Conservation (phyloP, 2,329 filamentous ascomycete species). For the Chalaropsis thielavioides region DNA sequence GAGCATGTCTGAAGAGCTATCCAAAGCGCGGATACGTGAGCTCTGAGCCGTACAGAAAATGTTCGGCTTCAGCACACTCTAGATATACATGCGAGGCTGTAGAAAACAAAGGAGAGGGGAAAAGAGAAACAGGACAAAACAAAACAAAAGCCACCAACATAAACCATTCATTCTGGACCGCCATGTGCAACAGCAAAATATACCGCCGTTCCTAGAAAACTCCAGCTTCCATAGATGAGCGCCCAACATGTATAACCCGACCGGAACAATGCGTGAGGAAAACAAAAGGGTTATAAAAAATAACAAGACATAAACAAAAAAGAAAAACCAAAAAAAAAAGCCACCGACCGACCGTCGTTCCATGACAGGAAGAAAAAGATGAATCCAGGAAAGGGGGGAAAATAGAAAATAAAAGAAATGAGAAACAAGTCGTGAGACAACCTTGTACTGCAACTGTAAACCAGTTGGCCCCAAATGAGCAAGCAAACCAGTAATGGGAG, state of each 20-base stretch:
- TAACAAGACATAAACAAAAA: neutral
- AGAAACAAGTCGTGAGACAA: constrained; percentile 5
- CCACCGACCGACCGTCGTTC: neutral
- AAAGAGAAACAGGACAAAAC: neutral
- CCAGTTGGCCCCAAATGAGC: neutral
- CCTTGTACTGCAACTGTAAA: neutral
- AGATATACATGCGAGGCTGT: neutral
- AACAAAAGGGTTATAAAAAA: neutral
- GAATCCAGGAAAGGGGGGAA: neutral
- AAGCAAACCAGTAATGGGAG: constrained; percentile 5
- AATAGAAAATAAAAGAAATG: constrained; percentile 8
- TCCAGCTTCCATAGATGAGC: constrained; percentile 5
- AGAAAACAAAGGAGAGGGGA: neutral
- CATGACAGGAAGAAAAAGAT: neutral
- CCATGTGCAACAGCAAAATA: neutral
- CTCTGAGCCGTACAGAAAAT: neutral
- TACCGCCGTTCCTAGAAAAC: constrained; percentile 2
- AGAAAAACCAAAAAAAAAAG: neutral
- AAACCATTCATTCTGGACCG: neutral
- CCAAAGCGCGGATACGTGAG: neutral
- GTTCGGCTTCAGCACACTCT: neutral
- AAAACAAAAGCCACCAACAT: neutral
- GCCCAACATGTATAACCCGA: neutral
- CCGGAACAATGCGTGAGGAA: neutral
- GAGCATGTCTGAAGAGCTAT: neutral